phyloP scores from a whole-genome alignment of 1,284 basidiomycete genomes.

The Bjerkandera adusta region DNA sequence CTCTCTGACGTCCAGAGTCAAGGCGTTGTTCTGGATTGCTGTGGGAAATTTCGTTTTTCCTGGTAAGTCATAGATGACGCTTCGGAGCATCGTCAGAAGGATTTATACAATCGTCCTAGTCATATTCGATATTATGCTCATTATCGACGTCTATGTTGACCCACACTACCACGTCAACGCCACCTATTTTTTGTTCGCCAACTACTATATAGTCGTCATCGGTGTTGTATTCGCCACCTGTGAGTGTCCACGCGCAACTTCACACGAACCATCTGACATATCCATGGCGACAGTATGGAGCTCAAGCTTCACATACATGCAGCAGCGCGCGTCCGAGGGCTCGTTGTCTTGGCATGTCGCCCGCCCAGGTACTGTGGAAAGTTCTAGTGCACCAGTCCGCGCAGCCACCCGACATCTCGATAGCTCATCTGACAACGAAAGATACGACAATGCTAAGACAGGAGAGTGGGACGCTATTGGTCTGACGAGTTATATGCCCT shows the following conservation, averaged over 20 bases:
- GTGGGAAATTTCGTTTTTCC: slow-evolving; percentile 1
- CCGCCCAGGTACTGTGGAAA: no score
- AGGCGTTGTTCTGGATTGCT: slow-evolving; percentile 3
- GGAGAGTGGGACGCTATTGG: no score
- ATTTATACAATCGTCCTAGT: not conserved
- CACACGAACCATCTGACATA: not conserved
- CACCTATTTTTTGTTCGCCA: not conserved
- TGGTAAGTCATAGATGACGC: not conserved
- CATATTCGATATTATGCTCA: not conserved
- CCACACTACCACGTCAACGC: not conserved
- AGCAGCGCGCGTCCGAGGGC: no score
- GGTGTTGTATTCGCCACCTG: slow-evolving; percentile 1
- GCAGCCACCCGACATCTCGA: no score
- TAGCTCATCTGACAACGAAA: no score
- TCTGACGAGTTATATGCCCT: no score
- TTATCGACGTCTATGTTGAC: not conserved
- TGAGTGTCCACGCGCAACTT: not conserved
- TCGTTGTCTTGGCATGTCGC: no score
- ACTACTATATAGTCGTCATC: not conserved
- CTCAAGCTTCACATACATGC: no score
- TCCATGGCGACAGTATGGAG: not conserved
- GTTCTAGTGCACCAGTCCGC: no score
- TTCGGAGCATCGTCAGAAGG: not conserved
- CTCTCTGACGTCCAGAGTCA: not conserved
- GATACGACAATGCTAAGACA: no score